phyloP scores from a whole-genome alignment of 2,329 filamentous ascomycete species.

The Biscogniauxia mediterranea region DNA sequence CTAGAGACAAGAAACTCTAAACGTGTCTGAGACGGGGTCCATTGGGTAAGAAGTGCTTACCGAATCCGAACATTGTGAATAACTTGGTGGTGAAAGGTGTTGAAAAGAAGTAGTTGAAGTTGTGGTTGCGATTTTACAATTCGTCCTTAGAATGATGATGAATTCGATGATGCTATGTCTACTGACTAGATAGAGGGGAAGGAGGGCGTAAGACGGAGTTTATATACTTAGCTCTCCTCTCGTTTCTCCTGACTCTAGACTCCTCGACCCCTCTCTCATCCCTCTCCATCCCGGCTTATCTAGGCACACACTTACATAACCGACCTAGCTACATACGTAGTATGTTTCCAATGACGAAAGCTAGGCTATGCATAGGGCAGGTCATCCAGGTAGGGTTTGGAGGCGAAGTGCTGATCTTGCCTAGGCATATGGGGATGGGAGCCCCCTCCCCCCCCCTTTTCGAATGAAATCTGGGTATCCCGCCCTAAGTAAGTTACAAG shows the following conservation, averaged over 20 bases:
- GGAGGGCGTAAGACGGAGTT: background rate
- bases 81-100: slow-evolving; percentile 4
- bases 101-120: background rate
- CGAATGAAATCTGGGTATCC: background rate
- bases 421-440: background rate
- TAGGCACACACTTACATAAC: background rate
- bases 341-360: background rate
- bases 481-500: no score
- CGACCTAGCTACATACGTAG: background rate
- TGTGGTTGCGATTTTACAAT: background rate
- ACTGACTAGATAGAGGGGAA: background rate
- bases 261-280: no score
- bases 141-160: background rate
- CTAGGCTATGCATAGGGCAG: background rate
- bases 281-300: background rate
- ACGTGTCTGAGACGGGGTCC: no score
- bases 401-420: background rate
- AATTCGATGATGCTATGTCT: background rate
- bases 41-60: slow-evolving; percentile 10
- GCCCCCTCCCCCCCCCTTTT: no score
- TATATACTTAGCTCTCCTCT: background rate
- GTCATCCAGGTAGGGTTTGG: background rate
- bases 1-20: no score
- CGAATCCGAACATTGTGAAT: slow-evolving; percentile 34
- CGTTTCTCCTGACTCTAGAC: no score